Conservation (phyloP, 805 yeast genomes). For the Nakazawaea anatomiae region DNA sequence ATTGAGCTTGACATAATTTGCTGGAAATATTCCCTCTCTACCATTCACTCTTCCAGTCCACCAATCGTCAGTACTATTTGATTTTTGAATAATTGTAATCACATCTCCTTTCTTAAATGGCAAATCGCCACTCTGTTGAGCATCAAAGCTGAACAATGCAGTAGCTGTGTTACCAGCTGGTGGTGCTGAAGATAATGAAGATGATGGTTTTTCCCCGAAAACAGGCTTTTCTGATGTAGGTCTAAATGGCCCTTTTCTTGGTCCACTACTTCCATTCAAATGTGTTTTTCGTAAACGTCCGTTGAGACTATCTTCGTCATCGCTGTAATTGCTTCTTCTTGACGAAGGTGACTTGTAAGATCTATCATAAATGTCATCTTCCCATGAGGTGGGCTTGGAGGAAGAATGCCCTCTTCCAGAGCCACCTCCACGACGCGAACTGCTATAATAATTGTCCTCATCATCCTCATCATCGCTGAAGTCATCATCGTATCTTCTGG, state of each 20-base stretch:
- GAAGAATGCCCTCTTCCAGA: constrained; percentile 5
- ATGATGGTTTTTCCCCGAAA: constrained; percentile 36
- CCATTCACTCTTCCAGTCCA: constrained; percentile 94
- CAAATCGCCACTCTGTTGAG: constrained; percentile 91
- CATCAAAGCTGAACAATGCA: constrained; percentile 83
- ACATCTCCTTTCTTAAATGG: constrained; percentile 93
- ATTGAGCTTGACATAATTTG: constrained; percentile 81
- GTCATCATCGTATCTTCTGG: constrained; percentile 21
- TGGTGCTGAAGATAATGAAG: constrained; percentile 19
- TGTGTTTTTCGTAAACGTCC: constrained; percentile 19
- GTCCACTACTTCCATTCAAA: constrained; percentile 20
- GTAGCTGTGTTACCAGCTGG: constrained; percentile 69
- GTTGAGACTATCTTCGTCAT: constrained; percentile 8
- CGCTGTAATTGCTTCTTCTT: constrained; percentile 5
- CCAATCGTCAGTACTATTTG: constrained; percentile 93
- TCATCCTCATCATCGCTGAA: constrained; percentile 21
- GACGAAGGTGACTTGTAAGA: constrained; percentile 20
- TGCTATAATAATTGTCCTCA: constrained; percentile 23
- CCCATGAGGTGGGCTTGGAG: constrained; percentile 53
- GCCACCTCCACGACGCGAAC: neutral
- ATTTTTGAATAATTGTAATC: constrained; percentile 77
- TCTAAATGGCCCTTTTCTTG: constrained; percentile 18
- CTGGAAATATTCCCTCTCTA: constrained; percentile 90
- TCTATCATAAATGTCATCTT: constrained; percentile 78
- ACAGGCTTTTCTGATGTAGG: constrained; percentile 27